Base-by-base conservation (phyloP, 2,329 filamentous ascomycete genomes). In the Leptographium lundbergii region DNA sequence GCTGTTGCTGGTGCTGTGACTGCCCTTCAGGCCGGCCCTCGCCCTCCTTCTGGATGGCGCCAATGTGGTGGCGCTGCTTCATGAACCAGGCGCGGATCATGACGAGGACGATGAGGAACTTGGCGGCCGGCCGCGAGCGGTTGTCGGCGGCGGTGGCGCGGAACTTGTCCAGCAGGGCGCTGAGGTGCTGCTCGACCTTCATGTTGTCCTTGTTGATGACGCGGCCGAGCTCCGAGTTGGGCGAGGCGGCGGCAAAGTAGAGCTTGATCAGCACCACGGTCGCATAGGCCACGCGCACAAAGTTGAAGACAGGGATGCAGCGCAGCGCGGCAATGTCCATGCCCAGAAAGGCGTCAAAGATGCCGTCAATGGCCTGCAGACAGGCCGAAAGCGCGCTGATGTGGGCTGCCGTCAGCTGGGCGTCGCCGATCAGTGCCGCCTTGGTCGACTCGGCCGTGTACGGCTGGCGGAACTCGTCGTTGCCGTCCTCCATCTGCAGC, bases 241-340 rank as follows among this genome's bases (percentile, higher is more conserved):
- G 80, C 17, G 80, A 78, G 1, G 81, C 80, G 4, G 85, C 82
- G 10, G 84, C 81, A 56, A 87, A 85, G 70, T 86, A 86, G 62
- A 91, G 80, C 70, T 89, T 90, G 68, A 89, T 86, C 45, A 90
- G 74, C 36, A 88, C 81, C 24, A 90, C 84, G 2, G 85, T 78
- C 6, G 83, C 84, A 67, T 89, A 89, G 13, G 86, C 82, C 22
- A 89, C 81, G 32, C 87, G 82, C 19, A 88, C 86, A 65, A 88
- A 84, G 68, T 81, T 82, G 66, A 87, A 85, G 3, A 87, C 85
- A 22, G 88, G 87, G 11, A 90, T 69, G 59, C 79, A 85, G 57
- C 84, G 81, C 48, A 89, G 75, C 48, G 74, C 76, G 4, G 74
- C 69, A 17, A 81, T 69, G 55, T 85, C 80, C 70, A 90, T 81